These are phyloP conservation scores for Alternaria ethzedia DNA, from an alignment of 2,329 filamentous ascomycete species.

Conservation along the genomic window DNA sequence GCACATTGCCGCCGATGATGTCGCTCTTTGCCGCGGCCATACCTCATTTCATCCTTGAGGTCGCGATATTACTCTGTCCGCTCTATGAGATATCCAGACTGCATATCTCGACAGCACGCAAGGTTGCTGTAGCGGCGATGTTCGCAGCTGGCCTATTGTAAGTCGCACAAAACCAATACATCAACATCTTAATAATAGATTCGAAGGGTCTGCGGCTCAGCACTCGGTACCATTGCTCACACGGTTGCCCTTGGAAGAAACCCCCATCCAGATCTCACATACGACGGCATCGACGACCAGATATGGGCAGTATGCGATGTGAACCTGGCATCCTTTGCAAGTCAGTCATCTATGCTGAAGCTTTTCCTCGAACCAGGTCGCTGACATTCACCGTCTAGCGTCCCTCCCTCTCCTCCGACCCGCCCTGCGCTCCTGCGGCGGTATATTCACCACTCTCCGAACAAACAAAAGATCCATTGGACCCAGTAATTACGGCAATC, in stretches of 20 bases:
- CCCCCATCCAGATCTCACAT: slow-evolving; percentile 23
- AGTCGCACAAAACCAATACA: not conserved
- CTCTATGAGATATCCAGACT: slow-evolving; percentile 25
- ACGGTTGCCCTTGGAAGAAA: slow-evolving; percentile 21
- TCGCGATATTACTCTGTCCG: slow-evolving; percentile 28
- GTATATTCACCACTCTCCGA: slow-evolving; percentile 15
- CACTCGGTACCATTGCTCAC: slow-evolving; percentile 25
- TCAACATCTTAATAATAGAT: not conserved
- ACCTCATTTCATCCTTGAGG: slow-evolving; percentile 31
- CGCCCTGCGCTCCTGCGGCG: slow-evolving; percentile 20
- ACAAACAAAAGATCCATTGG: not conserved
- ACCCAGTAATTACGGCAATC: slow-evolving; percentile 5
- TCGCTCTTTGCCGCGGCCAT: slow-evolving; percentile 23
- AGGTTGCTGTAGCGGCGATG: slow-evolving; percentile 27
- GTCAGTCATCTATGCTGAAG: slow-evolving; percentile 2
- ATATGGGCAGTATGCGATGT: slow-evolving; percentile 36
- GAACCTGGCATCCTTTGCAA: slow-evolving; percentile 28
- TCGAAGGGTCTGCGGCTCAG: slow-evolving; percentile 25
- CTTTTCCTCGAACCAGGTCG: not conserved
- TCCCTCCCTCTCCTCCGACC: slow-evolving; percentile 29
- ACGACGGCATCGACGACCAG: slow-evolving; percentile 27
- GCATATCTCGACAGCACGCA: slow-evolving; percentile 21
- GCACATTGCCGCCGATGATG: slow-evolving; percentile 26
- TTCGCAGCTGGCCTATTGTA: slow-evolving; percentile 24
- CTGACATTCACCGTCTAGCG: slow-evolving; percentile 6